Percentiles rank a stretch among this genome's conserved stretches.
Conservation (phyloP, 2,329 filamentous ascomycete genomes). For the Stemphylium vesicarium region DNA sequence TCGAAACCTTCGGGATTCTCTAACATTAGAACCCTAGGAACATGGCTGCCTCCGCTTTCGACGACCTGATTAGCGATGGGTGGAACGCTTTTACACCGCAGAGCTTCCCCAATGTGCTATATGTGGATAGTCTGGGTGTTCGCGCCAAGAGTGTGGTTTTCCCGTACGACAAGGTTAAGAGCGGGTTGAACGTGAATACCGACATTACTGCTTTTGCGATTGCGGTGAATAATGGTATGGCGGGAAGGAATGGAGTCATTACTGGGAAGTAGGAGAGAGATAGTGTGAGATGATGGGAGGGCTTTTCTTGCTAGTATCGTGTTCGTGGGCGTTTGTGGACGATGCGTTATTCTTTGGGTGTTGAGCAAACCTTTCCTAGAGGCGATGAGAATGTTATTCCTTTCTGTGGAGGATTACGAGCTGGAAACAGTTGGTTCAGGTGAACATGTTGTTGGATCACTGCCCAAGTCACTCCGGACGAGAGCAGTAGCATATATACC, state of each 20-base stretch:
- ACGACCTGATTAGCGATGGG: conserved; percentile 40
- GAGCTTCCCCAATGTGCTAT: conserved; percentile 46
- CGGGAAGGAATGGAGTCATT: conserved; percentile 37
- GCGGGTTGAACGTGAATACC: conserved; percentile 24
- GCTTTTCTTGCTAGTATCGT: too few relatives aligned
- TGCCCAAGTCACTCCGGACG: too few relatives aligned
- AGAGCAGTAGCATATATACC: too few relatives aligned
- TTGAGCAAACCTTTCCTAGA: too few relatives aligned
- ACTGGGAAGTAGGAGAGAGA: conserved; percentile 18
- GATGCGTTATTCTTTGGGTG: too few relatives aligned
- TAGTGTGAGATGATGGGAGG: neutral
- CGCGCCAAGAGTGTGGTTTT: conserved; percentile 41
- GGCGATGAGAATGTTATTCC: too few relatives aligned
- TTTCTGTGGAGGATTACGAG: too few relatives aligned
- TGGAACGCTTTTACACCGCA: conserved; percentile 45
- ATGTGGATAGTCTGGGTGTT: conserved; percentile 43
- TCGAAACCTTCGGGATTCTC: neutral
- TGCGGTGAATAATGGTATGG: conserved; percentile 46
- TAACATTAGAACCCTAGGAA: conserved; percentile 18
- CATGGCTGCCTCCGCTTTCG: conserved; percentile 36
- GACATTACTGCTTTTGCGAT: conserved; percentile 45
- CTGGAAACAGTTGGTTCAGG: too few relatives aligned
- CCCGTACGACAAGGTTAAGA: conserved; percentile 36
- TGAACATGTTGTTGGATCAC: too few relatives aligned
- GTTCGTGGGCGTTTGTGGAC: too few relatives aligned